Base-by-base conservation (phyloP, 2,329 filamentous ascomycete genomes). In the Dactylellina parvicollis region DNA sequence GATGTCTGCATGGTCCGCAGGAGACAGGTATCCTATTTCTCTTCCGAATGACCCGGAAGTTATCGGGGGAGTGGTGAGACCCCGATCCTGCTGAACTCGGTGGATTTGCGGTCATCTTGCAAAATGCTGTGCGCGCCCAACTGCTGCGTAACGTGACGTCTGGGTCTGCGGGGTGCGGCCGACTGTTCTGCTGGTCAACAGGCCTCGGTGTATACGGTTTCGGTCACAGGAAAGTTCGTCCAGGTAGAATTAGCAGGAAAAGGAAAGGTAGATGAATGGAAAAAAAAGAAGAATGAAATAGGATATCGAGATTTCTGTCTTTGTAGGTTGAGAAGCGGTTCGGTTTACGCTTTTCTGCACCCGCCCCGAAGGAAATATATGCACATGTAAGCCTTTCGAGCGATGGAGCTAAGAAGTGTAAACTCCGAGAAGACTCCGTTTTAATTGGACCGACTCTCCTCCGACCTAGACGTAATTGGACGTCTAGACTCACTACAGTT, bases 21-120 rank as follows among this genome's bases (percentile, higher is more conserved):
- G 75, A 77, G 34, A 78, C 73, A 36, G 77, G 77, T 49, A 78
- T 70, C 18, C 77, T 75, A 61, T 78, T 78, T 47, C 77, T 76
- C 66, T 78, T 78, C 71, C 75, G 77, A 32, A 77, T 75, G 60
- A 78, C 72, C 40, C 75, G 76, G 67, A 75, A 77, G 40, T 74
- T 74, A 46, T 74, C 69, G 46, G 74, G 66, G 40, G 70, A 74
- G 49, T 67, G 70, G 49, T 74, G 60, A 22, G 61, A 65, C 28
- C 59, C 67, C 8, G 36, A 56, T 0, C 62, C 52, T 3, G 67
- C 52, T 52, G 67, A 72, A 47, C 61, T 59, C 56, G 67, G 67
- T 24, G 67, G 67, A 65, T 72, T 72, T 52, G 67, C 67, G 16
- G 67, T 72, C 67, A 72, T 72, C 34, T 65, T 42, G 59, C 59